Evolutionary conservation across 73 alveolate genomes (phyloP).

Genomic region (Paramecium bursaria): DNA sequence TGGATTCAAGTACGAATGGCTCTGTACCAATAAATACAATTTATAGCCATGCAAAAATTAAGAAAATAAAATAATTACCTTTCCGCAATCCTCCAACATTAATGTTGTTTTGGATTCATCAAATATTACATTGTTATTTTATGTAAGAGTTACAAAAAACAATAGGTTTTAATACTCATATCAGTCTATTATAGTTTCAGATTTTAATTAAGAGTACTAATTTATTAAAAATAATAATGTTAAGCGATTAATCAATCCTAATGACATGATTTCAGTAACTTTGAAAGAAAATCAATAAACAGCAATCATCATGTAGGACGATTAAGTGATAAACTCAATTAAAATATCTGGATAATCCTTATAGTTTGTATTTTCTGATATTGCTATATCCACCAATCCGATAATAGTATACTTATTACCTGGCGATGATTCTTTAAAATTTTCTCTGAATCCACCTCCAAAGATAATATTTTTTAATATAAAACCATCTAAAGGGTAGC

Average conservation of each 20-base stretch:
- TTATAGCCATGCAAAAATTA: slow-evolving; percentile 21
- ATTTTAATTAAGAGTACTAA: background rate
- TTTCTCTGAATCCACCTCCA: background rate
- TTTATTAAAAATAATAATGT: background rate
- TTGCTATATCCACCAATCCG: background rate
- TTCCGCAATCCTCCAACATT: background rate
- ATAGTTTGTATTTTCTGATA: background rate
- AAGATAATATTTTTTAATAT: background rate
- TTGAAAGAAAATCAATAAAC: background rate
- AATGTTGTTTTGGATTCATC: background rate
- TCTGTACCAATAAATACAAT: slow-evolving; percentile 3
- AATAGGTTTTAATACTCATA: background rate
- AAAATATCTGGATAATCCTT: background rate
- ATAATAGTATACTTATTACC: background rate
- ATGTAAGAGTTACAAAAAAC: slow-evolving; percentile 1
- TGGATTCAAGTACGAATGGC: background rate
- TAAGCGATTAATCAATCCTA: background rate
- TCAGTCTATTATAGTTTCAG: background rate
- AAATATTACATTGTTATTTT: slow-evolving; percentile 1
- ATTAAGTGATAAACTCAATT: background rate
- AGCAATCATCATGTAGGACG: background rate
- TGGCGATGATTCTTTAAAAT: background rate
- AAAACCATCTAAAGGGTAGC: background rate
- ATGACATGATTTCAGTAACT: background rate
- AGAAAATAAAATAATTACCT: slow-evolving; percentile 15